phyloP scores from a whole-genome alignment of 2,329 filamentous ascomycete species.

The Tetracladium maxilliforme region DNA sequence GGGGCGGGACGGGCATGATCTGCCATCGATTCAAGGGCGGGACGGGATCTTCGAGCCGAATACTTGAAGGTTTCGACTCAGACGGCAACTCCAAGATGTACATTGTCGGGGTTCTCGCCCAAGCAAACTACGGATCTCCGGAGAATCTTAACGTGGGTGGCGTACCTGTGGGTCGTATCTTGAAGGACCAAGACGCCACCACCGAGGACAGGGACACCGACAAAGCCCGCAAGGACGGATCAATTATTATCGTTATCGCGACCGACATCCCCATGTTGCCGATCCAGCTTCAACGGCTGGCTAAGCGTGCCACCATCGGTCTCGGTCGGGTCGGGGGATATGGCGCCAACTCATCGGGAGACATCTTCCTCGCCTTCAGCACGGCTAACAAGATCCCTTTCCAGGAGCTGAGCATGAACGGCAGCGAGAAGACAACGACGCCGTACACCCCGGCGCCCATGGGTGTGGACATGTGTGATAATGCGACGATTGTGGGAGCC shows the following conservation, averaged over 20 bases:
- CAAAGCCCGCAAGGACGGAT: constrained; percentile 18
- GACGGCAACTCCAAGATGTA: constrained; percentile 23
- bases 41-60: constrained; percentile 44
- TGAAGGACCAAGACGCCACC: constrained; percentile 23
- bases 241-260: constrained; percentile 4
- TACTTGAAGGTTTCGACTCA: constrained; percentile 29
- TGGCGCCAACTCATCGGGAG: constrained; percentile 44
- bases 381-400: constrained; percentile 38
- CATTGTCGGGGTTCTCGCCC: constrained; percentile 45
- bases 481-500: constrained; percentile 42
- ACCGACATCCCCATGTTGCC: constrained; percentile 47
- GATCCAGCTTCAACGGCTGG: constrained; percentile 38
- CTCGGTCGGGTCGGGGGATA: constrained; percentile 44
- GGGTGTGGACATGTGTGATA: constrained; percentile 33
- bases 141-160: constrained; percentile 42
- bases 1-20: constrained; percentile 55
- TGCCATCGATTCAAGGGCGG: constrained; percentile 54
- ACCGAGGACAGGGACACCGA: constrained; percentile 12
- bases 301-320: constrained; percentile 46
- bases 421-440: no score
- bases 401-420: constrained; percentile 18
- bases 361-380: constrained; percentile 54
- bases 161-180: constrained; percentile 43
- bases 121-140: constrained; percentile 48
- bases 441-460: constrained; percentile 16